Conservation (phyloP, 73 alveolate genomes). For the Stentor coeruleus region DNA sequence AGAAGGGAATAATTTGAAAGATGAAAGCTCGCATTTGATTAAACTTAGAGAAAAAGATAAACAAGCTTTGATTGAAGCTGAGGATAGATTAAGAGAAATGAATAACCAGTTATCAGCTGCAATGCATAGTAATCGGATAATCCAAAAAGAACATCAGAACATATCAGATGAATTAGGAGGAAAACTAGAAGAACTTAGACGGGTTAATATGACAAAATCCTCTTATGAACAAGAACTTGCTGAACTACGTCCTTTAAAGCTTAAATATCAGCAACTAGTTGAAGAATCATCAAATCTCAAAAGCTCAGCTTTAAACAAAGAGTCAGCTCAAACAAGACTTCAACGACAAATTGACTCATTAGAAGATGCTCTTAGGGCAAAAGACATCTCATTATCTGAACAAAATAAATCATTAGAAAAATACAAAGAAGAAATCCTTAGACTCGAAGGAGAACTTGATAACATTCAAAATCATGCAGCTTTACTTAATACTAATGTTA, state of each 20-base stretch:
- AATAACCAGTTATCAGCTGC: constrained; percentile 34
- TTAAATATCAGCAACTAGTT: constrained; percentile 13
- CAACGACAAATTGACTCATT: constrained; percentile 17
- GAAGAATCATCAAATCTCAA: neutral
- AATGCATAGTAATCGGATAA: constrained; percentile 28
- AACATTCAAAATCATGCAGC: neutral
- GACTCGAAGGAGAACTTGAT: neutral
- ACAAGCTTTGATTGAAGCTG: constrained; percentile 36
- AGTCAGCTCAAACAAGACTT: neutral
- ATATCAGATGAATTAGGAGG: constrained; percentile 40
- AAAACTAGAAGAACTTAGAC: constrained; percentile 27
- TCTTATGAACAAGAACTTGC: constrained; percentile 37
- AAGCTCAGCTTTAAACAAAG: neutral
- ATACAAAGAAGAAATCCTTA: neutral
- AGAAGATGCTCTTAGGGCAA: neutral
- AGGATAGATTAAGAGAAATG: constrained; percentile 33
- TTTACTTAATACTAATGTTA: neutral
- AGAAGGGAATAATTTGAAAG: constrained; percentile 16
- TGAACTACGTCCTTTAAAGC: constrained; percentile 46
- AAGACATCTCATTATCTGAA: neutral
- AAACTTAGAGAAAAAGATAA: constrained; percentile 24
- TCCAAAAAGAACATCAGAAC: constrained; percentile 37
- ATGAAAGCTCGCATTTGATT: constrained; percentile 32
- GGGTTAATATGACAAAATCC: constrained; percentile 25
- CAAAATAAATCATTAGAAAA: neutral